These are phyloP conservation scores for Exserohilum rostratum DNA, from an alignment of 2,329 filamentous ascomycete species.

Conservation along the genomic window DNA sequence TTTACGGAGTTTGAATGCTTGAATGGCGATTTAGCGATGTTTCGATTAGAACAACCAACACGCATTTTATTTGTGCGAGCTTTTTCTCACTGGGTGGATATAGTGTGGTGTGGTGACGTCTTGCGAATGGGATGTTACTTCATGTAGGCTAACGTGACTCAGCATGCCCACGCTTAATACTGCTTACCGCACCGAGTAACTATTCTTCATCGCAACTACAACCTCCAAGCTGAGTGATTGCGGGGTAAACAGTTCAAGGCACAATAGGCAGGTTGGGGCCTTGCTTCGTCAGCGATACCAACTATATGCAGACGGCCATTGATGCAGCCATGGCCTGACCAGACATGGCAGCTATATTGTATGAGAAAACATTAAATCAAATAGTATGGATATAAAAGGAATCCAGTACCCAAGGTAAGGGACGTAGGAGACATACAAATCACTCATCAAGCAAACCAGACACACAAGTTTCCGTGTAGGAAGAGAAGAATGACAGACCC, in stretches of 20 bases:
- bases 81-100: neutral
- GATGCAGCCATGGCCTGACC: neutral
- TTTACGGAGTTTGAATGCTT: neutral
- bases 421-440: too few species aligned
- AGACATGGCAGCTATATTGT: neutral
- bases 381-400: too few species aligned
- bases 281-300: neutral
- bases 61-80: neutral
- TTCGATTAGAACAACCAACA: neutral
- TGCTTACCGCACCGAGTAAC: neutral
- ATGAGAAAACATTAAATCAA: too few species aligned
- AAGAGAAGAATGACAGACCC: too few species aligned
- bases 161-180: neutral
- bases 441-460: too few species aligned
- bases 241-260: neutral
- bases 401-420: too few species aligned
- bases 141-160: neutral
- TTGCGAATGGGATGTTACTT: neutral
- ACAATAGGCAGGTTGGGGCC: neutral
- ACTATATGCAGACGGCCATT: neutral
- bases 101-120: neutral
- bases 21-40: neutral
- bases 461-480: too few species aligned
- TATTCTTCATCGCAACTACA: neutral
- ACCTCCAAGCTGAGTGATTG: neutral